These are phyloP conservation scores for Diaporthe velutina DNA, from an alignment of 2,329 filamentous ascomycete genomes.

Conservation along the genomic window DNA sequence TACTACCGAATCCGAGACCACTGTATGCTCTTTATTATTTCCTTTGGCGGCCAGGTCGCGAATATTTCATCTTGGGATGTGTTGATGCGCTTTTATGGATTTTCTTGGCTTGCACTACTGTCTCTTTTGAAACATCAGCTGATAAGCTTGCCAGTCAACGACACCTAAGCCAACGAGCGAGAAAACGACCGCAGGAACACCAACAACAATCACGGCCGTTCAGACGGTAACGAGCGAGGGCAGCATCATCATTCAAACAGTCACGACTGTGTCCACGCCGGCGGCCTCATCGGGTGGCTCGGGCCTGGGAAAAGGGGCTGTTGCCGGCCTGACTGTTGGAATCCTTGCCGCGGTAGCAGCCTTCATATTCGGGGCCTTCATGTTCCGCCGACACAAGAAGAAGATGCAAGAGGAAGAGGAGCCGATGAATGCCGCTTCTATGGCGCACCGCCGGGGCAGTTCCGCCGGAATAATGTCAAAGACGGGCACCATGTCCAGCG, in stretches of 20 bases:
- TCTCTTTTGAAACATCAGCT: background rate
- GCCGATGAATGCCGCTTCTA: constrained; percentile 54
- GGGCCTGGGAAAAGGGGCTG: constrained; percentile 59
- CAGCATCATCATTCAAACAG: constrained; percentile 59
- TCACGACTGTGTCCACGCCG: constrained; percentile 64
- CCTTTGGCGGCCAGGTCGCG: background rate
- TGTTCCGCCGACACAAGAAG: constrained; percentile 48
- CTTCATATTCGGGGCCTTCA: constrained; percentile 54
- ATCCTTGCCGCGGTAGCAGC: constrained; percentile 50
- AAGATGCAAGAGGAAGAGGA: constrained; percentile 59
- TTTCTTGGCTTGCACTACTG: background rate
- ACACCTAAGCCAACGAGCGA: constrained; percentile 43
- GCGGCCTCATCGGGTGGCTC: constrained; percentile 39
- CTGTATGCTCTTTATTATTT: constrained; percentile 29
- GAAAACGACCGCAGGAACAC: constrained; percentile 49
- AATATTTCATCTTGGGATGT: background rate
- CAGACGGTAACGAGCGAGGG: constrained; percentile 69
- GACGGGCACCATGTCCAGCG: constrained; percentile 56
- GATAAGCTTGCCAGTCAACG: constrained; percentile 39
- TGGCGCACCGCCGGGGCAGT: constrained; percentile 63
- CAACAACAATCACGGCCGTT: constrained; percentile 47
- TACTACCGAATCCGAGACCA: constrained; percentile 25
- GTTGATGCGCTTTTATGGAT: background rate
- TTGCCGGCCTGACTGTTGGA: constrained; percentile 67
- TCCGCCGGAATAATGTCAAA: constrained; percentile 63